phyloP scores from a whole-genome alignment of 2,329 filamentous ascomycete genomes.

The Aureobasidium sp. region DNA sequence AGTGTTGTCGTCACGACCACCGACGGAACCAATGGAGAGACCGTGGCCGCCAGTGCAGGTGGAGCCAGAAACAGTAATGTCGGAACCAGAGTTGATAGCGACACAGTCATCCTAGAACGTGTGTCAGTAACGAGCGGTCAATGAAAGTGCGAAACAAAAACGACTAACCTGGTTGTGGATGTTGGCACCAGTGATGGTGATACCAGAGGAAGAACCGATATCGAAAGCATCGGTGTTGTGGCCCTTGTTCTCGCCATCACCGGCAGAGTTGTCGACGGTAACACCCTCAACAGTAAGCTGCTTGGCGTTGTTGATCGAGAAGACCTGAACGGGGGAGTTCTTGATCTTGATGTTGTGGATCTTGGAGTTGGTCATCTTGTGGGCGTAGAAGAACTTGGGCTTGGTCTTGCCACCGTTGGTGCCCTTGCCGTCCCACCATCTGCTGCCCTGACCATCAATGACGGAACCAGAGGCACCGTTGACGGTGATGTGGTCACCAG shows the following conservation, averaged over 20 bases:
- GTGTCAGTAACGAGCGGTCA: neutral
- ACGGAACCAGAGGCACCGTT: conserved; percentile 42
- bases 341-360: conserved; percentile 44
- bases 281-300: conserved; percentile 41
- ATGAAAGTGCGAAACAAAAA: neutral
- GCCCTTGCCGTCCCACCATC: conserved; percentile 55
- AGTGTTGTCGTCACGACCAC: conserved; percentile 43
- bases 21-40: conserved; percentile 48
- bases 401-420: conserved; percentile 52
- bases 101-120: conserved; percentile 20
- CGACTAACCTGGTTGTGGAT: conserved; percentile 20
- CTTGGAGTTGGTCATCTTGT: conserved; percentile 42
- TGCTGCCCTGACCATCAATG: conserved; percentile 48
- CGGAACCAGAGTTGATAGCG: conserved; percentile 30
- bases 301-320: conserved; percentile 37
- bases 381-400: conserved; percentile 55
- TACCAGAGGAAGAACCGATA: conserved; percentile 18
- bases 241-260: conserved; percentile 30
- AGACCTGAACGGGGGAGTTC: conserved; percentile 47
- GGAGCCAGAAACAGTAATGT: conserved; percentile 34
- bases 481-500: conserved; percentile 47
- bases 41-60: conserved; percentile 42
- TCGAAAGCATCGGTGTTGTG: conserved; percentile 27
- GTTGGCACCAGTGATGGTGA: conserved; percentile 21
- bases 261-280: conserved; percentile 49